These are phyloP conservation scores for Marchantia paleacea DNA, from an alignment of 225 moss, liverwort and hornwort species.

Conservation along the genomic window DNA sequence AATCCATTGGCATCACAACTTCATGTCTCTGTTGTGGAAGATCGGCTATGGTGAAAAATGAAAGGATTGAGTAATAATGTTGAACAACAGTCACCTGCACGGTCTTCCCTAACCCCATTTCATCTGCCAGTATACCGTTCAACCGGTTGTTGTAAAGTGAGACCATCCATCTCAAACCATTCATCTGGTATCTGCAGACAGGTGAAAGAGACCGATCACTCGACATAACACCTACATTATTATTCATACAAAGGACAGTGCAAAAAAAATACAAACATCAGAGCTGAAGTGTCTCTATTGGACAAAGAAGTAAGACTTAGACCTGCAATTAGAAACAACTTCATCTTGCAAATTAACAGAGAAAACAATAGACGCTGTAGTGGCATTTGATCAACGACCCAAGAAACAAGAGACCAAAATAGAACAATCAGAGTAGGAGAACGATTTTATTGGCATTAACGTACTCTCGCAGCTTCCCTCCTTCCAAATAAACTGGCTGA, in stretches of 20 bases:
- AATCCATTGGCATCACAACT: not conserved
- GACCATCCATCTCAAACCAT: constrained; percentile 95
- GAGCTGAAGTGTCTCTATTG: too few species aligned
- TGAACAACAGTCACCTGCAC: constrained; percentile 51
- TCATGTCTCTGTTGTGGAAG: not conserved
- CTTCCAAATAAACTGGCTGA: constrained; percentile 77
- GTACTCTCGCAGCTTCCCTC: constrained; percentile 98
- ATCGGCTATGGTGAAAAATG: not conserved
- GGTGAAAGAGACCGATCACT: not conserved
- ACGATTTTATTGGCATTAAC: constrained; percentile 20
- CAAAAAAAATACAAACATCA: too few species aligned
- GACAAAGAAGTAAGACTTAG: too few species aligned
- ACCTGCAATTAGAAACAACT: too few species aligned
- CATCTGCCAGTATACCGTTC: constrained; percentile 98
- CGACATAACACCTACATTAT: not conserved
- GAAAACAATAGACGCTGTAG: too few species aligned
- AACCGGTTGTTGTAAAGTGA: constrained; percentile 96
- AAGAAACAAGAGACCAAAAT: too few species aligned
- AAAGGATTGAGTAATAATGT: not conserved
- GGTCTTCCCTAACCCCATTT: constrained; percentile 99
- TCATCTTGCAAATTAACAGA: too few species aligned
- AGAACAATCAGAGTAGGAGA: too few species aligned
- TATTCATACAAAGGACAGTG: too few species aligned
- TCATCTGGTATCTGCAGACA: constrained; percentile 89
- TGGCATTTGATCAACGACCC: too few species aligned